Percentiles rank a stretch among this genome's conserved stretches.
phyloP scores from a whole-genome alignment of 768 basidiomycete species.

The Leucosporidium yakuticum region DNA sequence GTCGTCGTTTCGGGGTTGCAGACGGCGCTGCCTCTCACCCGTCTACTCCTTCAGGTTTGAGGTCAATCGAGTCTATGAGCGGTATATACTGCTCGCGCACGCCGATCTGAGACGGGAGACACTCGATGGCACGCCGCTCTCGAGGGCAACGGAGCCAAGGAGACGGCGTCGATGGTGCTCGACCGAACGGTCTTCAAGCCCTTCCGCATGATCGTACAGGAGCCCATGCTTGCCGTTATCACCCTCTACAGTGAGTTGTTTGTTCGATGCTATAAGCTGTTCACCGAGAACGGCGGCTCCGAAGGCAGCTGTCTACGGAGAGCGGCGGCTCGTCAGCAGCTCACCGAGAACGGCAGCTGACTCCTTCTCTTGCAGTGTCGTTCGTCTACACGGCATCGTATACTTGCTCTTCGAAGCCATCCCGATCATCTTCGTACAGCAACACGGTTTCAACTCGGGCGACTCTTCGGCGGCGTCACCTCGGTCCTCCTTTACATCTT shows the following conservation, averaged over 20 bases:
- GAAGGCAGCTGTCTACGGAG: too few species aligned
- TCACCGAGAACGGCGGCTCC: too few species aligned
- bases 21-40: too few species aligned
- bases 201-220: conserved; percentile 37
- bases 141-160: conserved; percentile 19
- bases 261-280: not conserved
- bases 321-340: too few species aligned
- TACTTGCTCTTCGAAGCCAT: conserved; percentile 43
- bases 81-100: too few species aligned
- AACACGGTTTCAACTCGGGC: conserved; percentile 41
- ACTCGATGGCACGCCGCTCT: conserved; percentile 24
- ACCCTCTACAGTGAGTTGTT: conserved; percentile 27
- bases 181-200: conserved; percentile 34
- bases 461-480: conserved; percentile 32
- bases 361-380: not conserved
- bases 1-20: too few species aligned
- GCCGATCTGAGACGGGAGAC: too few species aligned
- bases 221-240: conserved; percentile 40
- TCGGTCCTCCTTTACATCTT: conserved; percentile 27
- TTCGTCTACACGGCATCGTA: conserved; percentile 37
- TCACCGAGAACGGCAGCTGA: not conserved
- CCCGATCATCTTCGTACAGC: conserved; percentile 40
- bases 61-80: too few species aligned
- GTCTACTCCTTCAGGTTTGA: too few species aligned
- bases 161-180: conserved; percentile 6